These are phyloP conservation scores for Aureobasidium mangrovei DNA, from an alignment of 2,329 filamentous ascomycete genomes.

Conservation along the genomic window DNA sequence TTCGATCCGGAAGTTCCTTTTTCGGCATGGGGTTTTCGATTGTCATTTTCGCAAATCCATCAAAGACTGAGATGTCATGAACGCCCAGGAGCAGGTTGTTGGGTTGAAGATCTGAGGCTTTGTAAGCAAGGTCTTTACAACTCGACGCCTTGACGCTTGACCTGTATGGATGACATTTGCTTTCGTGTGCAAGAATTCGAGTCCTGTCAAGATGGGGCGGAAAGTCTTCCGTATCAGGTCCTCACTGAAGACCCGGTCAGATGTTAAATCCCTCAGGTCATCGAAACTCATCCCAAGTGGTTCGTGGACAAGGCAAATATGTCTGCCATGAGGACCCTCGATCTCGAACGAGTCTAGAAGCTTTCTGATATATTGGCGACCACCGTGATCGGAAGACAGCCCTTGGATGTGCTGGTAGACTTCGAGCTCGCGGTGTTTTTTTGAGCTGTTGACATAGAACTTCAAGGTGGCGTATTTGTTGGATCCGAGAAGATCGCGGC, in stretches of 20 bases:
- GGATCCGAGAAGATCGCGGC: conserved; percentile 27
- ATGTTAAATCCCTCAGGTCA: conserved; percentile 26
- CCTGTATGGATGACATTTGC: conserved; percentile 24
- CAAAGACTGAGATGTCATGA: conserved; percentile 16
- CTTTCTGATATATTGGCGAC: conserved; percentile 26
- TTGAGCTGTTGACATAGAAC: conserved; percentile 26
- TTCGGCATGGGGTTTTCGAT: conserved; percentile 15
- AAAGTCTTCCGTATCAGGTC: conserved; percentile 7
- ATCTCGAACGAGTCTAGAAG: conserved; percentile 31
- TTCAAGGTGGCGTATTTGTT: conserved; percentile 28
- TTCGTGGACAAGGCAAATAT: conserved; percentile 29
- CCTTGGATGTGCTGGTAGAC: conserved; percentile 25
- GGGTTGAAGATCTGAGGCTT: conserved; percentile 21
- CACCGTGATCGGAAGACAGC: conserved; percentile 21
- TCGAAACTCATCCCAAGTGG: conserved; percentile 33
- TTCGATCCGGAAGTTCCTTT: conserved; percentile 24
- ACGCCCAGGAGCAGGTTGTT: conserved; percentile 24
- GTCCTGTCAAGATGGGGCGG: conserved; percentile 19
- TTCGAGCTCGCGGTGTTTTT: conserved; percentile 25
- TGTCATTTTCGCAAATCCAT: conserved; percentile 2
- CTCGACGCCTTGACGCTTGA: conserved; percentile 12
- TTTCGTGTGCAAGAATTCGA: conserved; percentile 25
- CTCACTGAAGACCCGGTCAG: conserved; percentile 11
- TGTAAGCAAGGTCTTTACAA: neutral
- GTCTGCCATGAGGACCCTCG: conserved; percentile 26